These are phyloP conservation scores for Kalaharituber pfeilii DNA, from an alignment of 2,329 filamentous ascomycete genomes.

Conservation along the genomic window DNA sequence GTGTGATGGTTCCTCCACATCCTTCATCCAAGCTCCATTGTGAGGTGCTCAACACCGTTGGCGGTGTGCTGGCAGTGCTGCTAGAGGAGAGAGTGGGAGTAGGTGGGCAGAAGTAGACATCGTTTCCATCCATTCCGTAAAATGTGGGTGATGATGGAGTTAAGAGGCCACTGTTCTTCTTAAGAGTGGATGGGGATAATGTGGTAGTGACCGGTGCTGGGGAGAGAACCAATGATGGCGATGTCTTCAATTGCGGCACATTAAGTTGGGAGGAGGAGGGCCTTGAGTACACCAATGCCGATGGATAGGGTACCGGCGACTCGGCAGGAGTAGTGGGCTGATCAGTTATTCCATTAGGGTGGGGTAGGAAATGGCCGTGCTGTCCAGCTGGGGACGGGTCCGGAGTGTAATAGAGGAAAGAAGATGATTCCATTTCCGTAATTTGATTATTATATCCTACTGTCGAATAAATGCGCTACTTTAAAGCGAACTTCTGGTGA, in stretches of 20 bases:
- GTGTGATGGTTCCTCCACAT: slow-evolving; percentile 20
- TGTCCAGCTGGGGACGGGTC: slow-evolving; percentile 22
- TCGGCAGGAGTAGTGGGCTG: slow-evolving; percentile 11
- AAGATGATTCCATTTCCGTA: slow-evolving; percentile 18
- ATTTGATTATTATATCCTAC: slow-evolving; percentile 1
- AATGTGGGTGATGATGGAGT: slow-evolving; percentile 19
- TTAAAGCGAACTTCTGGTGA: background rate
- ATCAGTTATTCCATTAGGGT: slow-evolving; percentile 19
- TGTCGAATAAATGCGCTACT: background rate
- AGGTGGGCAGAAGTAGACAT: slow-evolving; percentile 18
- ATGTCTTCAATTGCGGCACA: slow-evolving; percentile 14
- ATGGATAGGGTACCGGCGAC: slow-evolving; percentile 4
- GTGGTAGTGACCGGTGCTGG: slow-evolving; percentile 6
- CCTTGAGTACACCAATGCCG: slow-evolving; percentile 9
- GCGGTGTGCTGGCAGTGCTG: slow-evolving; percentile 10
- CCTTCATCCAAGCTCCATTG: slow-evolving; percentile 16
- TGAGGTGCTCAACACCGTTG: slow-evolving; percentile 13
- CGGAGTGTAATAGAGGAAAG: slow-evolving; percentile 24
- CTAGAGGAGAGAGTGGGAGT: slow-evolving; percentile 13
- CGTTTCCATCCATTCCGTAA: slow-evolving; percentile 15
- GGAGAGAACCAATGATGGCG: slow-evolving; percentile 3
- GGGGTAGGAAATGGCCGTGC: slow-evolving; percentile 22
- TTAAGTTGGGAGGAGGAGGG: slow-evolving; percentile 16
- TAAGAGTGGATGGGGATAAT: slow-evolving; percentile 14
- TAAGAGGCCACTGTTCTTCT: slow-evolving; percentile 17